phyloP scores from a whole-genome alignment of 1,139 yeast genomes.

The Taphrina sp. region DNA sequence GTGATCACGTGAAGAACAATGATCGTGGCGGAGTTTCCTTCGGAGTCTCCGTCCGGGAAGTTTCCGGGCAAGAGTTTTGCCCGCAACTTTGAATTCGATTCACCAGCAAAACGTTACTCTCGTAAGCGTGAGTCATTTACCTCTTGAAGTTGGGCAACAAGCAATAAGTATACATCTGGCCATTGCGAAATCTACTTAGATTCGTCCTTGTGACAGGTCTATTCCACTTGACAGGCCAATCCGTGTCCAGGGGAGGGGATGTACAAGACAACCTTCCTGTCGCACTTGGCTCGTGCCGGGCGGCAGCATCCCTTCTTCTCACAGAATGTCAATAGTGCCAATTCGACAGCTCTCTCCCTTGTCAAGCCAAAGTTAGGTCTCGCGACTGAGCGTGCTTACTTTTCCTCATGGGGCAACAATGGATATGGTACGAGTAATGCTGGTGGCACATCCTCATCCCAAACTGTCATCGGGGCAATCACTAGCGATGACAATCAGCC shows the following conservation, averaged over 20 bases:
- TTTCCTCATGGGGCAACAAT: conserved; percentile 21
- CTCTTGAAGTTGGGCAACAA: background rate
- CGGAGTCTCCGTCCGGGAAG: too few relatives aligned
- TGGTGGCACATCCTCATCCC: conserved; percentile 10
- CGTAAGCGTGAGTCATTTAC: background rate
- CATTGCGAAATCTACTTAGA: too few relatives aligned
- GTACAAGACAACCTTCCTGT: conserved; percentile 21
- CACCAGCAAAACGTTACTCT: background rate
- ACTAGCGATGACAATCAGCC: conserved; percentile 15
- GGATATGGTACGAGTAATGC: conserved; percentile 17
- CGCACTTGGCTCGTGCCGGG: conserved; percentile 19
- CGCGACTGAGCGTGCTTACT: conserved; percentile 19
- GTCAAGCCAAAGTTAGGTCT: conserved; percentile 26
- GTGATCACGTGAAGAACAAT: too few relatives aligned
- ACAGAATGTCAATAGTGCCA: conserved; percentile 25
- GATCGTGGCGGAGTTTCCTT: too few relatives aligned
- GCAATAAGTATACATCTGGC: background rate
- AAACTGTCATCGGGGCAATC: conserved; percentile 7
- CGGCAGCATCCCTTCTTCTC: conserved; percentile 26
- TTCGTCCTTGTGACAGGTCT: too few relatives aligned
- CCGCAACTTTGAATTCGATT: too few relatives aligned
- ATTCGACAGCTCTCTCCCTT: conserved; percentile 19
- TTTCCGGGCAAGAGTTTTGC: too few relatives aligned
- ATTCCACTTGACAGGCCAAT: too few relatives aligned
- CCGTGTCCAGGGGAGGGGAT: too few relatives aligned